phyloP scores from a whole-genome alignment of 345 rosid species.

The Euphorbia peplus region DNA sequence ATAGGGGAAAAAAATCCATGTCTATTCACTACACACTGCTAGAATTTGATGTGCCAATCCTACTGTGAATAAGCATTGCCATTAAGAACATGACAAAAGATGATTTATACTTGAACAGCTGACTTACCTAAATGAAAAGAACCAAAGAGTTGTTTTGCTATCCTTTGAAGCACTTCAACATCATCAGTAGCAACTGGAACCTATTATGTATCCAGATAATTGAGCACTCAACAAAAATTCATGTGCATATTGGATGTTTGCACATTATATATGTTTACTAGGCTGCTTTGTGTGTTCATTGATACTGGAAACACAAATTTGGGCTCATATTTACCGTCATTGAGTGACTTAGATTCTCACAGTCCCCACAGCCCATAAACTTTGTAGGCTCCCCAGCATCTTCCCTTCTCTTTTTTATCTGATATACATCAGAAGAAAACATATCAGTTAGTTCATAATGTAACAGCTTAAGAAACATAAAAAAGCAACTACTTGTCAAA shows the following conservation, averaged over 20 bases:
- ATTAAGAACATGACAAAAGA: not conserved
- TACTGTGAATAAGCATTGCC: not conserved
- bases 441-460: constrained; percentile 5
- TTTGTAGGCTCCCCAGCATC: constrained; percentile 80
- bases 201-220: constrained; percentile 27
- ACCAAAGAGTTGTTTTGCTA: constrained; percentile 75
- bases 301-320: not conserved
- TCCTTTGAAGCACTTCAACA: constrained; percentile 69
- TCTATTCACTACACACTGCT: not conserved
- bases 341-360: constrained; percentile 87
- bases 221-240: not conserved
- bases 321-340: constrained; percentile 48
- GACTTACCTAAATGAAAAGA: constrained; percentile 60
- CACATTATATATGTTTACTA: not conserved
- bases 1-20: no score
- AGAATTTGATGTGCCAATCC: not conserved
- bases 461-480: not conserved
- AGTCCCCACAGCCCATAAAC: constrained; percentile 88
- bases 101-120: constrained; percentile 3
- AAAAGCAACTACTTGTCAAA: not conserved
- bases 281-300: not conserved
- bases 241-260: not conserved
- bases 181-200: constrained; percentile 84
- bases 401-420: constrained; percentile 83
- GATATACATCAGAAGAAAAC: constrained; percentile 17